Conservation (phyloP, 78 protist species). For the Paratrimastix pyriformis region DNA sequence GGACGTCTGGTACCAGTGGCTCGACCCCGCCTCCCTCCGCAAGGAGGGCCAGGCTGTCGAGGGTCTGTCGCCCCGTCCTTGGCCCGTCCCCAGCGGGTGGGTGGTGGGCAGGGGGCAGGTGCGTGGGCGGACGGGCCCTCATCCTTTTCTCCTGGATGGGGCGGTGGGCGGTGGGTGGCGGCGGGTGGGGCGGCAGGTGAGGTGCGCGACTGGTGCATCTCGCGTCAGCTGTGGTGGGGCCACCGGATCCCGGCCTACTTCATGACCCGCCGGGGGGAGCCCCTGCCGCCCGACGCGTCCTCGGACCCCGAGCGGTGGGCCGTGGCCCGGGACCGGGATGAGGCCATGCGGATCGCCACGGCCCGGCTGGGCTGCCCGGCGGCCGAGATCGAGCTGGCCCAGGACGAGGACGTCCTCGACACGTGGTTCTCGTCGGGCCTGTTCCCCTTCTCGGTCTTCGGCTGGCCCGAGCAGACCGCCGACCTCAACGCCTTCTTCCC, state of each 20-base stretch:
- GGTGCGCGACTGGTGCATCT: conserved; percentile 85
- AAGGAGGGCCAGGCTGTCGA: no score
- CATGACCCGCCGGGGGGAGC: background rate
- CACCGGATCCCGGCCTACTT: conserved; percentile 96
- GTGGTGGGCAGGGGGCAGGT: no score
- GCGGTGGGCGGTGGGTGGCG: no score
- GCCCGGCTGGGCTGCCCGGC: background rate
- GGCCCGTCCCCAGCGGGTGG: no score
- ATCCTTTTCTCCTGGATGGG: no score
- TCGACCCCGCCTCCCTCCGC: no score
- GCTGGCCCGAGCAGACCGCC: conserved; percentile 86
- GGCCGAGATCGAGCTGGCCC: conserved; percentile 33
- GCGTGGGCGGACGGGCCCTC: no score
- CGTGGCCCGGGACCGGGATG: conserved; percentile 35
- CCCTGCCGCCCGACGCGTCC: background rate
- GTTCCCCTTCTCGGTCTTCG: conserved; percentile 92
- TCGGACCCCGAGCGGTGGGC: conserved; percentile 11
- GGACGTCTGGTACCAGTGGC: background rate
- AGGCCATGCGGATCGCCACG: conserved; percentile 17
- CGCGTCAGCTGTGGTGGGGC: conserved; percentile 99
- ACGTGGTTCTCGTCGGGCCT: conserved; percentile 99
- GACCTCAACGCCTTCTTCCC: conserved; percentile 75
- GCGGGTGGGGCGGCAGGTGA: background rate
- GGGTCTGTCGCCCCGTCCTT: no score
- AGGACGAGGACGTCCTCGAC: conserved; percentile 98